Conservation (phyloP, 208 protist species). For the Wallacemonas sp. region DNA sequence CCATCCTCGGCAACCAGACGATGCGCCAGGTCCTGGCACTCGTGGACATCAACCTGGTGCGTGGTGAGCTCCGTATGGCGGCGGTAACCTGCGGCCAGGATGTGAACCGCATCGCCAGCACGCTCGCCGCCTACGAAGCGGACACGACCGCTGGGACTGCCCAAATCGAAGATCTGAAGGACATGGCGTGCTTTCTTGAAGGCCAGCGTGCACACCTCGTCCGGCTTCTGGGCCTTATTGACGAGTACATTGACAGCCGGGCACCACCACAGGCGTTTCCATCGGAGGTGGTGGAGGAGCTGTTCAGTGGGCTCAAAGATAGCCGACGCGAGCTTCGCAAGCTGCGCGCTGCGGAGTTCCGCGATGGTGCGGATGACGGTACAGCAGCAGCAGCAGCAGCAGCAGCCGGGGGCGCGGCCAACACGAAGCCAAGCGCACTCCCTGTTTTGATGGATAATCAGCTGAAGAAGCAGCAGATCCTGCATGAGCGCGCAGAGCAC, state of each 20-base stretch:
- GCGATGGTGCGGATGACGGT: not conserved
- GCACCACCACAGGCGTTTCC: constrained; percentile 34
- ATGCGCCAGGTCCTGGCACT: constrained; percentile 64
- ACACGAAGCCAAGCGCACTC: not conserved
- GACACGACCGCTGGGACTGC: constrained; percentile 4
- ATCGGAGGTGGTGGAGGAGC: constrained; percentile 31
- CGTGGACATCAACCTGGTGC: constrained; percentile 65
- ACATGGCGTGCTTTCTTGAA: constrained; percentile 33
- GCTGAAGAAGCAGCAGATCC: constrained; percentile 23
- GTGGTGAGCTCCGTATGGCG: constrained; percentile 52
- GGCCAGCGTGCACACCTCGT: constrained; percentile 32
- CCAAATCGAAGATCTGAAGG: constrained; percentile 19
- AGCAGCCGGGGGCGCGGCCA: too few species aligned
- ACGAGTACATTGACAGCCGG: constrained; percentile 55
- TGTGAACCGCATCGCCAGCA: constrained; percentile 24
- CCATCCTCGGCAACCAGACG: constrained; percentile 46
- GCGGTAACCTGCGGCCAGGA: constrained; percentile 32
- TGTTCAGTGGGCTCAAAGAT: constrained; percentile 42
- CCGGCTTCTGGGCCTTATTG: constrained; percentile 40
- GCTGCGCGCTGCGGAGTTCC: not conserved
- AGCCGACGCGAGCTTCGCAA: constrained; percentile 11
- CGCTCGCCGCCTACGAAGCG: constrained; percentile 23
- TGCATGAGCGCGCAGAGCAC: constrained; percentile 46
- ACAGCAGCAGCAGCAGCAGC: not conserved
- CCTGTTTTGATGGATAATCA: constrained; percentile 17